These are phyloP conservation scores for Cordyceps farinosa DNA, from an alignment of 2,329 filamentous ascomycete genomes.

Conservation along the genomic window DNA sequence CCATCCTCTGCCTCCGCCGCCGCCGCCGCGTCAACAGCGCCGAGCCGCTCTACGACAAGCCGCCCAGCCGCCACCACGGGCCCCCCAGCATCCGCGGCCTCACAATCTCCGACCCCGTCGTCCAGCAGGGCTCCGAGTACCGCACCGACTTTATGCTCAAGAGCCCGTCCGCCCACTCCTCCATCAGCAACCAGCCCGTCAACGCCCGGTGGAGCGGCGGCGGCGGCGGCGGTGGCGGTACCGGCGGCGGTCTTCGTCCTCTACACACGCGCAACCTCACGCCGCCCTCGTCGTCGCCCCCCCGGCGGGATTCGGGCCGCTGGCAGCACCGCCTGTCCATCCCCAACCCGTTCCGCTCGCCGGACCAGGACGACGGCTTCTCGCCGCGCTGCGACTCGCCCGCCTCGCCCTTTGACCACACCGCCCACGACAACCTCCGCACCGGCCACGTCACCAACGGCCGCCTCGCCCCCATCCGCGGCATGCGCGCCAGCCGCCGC, in stretches of 20 bases:
- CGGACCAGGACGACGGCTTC: conserved; percentile 20
- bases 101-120: conserved; percentile 56
- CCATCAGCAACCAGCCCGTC: conserved; percentile 19
- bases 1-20: conserved; percentile 23
- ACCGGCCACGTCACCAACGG: conserved; percentile 18
- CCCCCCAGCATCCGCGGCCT: conserved; percentile 25
- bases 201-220: conserved; percentile 15
- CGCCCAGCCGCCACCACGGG: conserved; percentile 16
- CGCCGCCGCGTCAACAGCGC: conserved; percentile 21
- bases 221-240: conserved; percentile 19
- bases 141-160: conserved; percentile 54
- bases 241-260: conserved; percentile 16
- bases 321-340: conserved; percentile 28
- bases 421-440: background rate
- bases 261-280: background rate
- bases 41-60: conserved; percentile 22
- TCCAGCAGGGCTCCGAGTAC: conserved; percentile 36
- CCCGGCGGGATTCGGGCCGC: conserved; percentile 8
- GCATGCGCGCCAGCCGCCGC: conserved; percentile 15
- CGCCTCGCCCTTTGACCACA: background rate
- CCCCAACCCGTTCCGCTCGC: conserved; percentile 36
- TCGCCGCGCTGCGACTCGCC: conserved; percentile 21
- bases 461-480: conserved; percentile 17
- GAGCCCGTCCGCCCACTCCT: conserved; percentile 22
- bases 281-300: conserved; percentile 2